These are phyloP conservation scores for Hymenoscyphus salicellus DNA, from an alignment of 2,329 filamentous ascomycete species.

Conservation along the genomic window DNA sequence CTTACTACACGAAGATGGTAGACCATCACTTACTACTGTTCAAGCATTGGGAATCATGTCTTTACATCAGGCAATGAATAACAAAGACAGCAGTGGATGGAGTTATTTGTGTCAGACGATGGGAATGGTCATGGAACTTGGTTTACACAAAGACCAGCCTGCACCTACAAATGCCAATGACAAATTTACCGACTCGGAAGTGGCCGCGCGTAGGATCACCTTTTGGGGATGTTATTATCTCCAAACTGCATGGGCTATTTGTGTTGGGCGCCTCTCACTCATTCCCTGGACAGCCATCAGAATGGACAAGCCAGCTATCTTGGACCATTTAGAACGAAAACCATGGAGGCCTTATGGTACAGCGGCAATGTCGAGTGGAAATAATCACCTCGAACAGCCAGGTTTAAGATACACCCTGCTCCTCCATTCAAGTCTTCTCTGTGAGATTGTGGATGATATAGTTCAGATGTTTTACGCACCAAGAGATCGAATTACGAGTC, in stretches of 20 bases:
- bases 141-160: constrained; percentile 18
- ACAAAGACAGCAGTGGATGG: constrained; percentile 69
- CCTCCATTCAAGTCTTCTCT: constrained; percentile 53
- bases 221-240: constrained; percentile 52
- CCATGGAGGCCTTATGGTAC: constrained; percentile 36
- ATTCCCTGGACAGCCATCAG: constrained; percentile 48
- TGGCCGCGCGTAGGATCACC: constrained; percentile 47
- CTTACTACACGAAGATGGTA: constrained; percentile 55
- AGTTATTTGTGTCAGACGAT: constrained; percentile 65
- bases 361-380: background rate
- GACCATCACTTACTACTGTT: constrained; percentile 65
- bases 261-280: constrained; percentile 46
- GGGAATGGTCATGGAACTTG: constrained; percentile 57
- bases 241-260: constrained; percentile 45
- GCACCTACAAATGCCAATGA: constrained; percentile 3
- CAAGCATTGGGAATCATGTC: constrained; percentile 75
- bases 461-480: constrained; percentile 64
- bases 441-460: constrained; percentile 65
- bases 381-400: constrained; percentile 14
- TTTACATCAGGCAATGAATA: constrained; percentile 67
- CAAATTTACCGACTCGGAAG: constrained; percentile 40
- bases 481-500: constrained; percentile 60
- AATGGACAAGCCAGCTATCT: constrained; percentile 43
- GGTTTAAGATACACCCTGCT: constrained; percentile 20
- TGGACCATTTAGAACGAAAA: constrained; percentile 33